phyloP scores from a whole-genome alignment of 2,329 filamentous ascomycete genomes.

The Magnaporthiopsis rhizophila region DNA sequence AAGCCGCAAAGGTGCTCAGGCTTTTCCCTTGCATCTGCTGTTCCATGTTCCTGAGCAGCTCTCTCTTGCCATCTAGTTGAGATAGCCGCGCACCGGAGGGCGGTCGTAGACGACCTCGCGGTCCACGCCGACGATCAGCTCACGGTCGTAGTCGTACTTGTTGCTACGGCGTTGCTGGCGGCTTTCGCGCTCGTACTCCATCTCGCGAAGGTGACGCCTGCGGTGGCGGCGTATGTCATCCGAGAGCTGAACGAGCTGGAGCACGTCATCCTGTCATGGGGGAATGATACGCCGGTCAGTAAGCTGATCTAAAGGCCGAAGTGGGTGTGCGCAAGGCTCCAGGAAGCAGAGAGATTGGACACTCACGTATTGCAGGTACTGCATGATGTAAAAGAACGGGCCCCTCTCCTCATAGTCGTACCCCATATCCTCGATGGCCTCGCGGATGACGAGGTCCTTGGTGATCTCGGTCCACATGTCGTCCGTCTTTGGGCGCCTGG shows the following conservation, averaged over 20 bases:
- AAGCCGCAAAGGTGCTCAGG: too few species aligned
- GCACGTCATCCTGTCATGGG: constrained; percentile 68
- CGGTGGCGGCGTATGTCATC: constrained; percentile 68
- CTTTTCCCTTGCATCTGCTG: too few species aligned
- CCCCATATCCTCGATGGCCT: constrained; percentile 76
- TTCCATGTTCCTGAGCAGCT: too few species aligned
- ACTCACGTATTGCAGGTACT: constrained; percentile 82
- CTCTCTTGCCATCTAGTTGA: constrained; percentile 4
- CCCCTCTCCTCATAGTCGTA: constrained; percentile 91
- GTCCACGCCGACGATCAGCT: constrained; percentile 59
- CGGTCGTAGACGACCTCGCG: constrained; percentile 59
- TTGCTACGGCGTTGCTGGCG: constrained; percentile 24
- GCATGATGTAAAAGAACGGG: constrained; percentile 84
- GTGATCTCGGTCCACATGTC: constrained; percentile 96
- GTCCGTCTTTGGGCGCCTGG: constrained; percentile 33
- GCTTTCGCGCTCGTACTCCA: constrained; percentile 50
- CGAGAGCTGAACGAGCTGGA: constrained; percentile 72
- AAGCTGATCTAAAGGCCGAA: not conserved
- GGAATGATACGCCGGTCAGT: not conserved
- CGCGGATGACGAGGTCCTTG: constrained; percentile 78
- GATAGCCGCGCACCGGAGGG: constrained; percentile 18
- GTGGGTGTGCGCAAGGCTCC: not conserved
- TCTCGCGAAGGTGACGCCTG: constrained; percentile 42
- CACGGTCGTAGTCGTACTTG: constrained; percentile 23
- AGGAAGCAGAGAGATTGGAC: not conserved